Evolutionary conservation across 139 green algal species (phyloP), one percentile per base, ranked within the genome.

Genomic region (Chlamydomonas sp.): DNA sequence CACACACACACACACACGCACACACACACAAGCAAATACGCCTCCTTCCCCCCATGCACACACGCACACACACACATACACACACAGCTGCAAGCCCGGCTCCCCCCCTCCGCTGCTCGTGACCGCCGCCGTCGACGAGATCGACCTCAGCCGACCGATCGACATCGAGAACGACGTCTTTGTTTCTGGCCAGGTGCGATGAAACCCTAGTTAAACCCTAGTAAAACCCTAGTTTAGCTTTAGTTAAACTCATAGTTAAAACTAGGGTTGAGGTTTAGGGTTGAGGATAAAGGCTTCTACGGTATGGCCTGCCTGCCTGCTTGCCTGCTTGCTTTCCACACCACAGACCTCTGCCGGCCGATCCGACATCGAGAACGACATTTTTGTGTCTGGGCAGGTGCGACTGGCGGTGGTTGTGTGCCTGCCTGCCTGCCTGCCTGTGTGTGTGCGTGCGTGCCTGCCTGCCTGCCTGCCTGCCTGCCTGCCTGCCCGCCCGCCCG

Each of bases 61-160:
- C n/a, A n/a, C n/a, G n/a, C n/a, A n/a, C n/a, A n/a, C n/a, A n/a
- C n/a, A n/a, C n/a, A n/a, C n/a, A n/a, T n/a, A n/a, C n/a, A n/a
- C n/a, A n/a, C n/a, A 68, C 54, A 48, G 65, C 50, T 24, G 30
- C 5, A 49, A 73, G 5, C 36, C 69, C 22, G 43, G 48, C 5
- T 71, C 71, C 5, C 73, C 79, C 24, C 69, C 81, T 5, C 88
- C 88, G 1, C 73, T 90, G 65, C 76, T 91, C 57, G 88, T 94
- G 20, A 94, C 88, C 1, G 88, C 87, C 0, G 65, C 77, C 5
- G 87, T 92, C 31, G 88, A 94, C 39, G 74, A 84, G 26, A 91
- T 94, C 24, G 34, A 76, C 2, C 68, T 89, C 5, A 35, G 38
- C 6, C 74, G 74, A 31, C 74, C 63, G 2, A 73, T 90, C 10